These are phyloP conservation scores for Cucumis cinereus DNA, from an alignment of 306 rosid species.

Conservation along the genomic window DNA sequence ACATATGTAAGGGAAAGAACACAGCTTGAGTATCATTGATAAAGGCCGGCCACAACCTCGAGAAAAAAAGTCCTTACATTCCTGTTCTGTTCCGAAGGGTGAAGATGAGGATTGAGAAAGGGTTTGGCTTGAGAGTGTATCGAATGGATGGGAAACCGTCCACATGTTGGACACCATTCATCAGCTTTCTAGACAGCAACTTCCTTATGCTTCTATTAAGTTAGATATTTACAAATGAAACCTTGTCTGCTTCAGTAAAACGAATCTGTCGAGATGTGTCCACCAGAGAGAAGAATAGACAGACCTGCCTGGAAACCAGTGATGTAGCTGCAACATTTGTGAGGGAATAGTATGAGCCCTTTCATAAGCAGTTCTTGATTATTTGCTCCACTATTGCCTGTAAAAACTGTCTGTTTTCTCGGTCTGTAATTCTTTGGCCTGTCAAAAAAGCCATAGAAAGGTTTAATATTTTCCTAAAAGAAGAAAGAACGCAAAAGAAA, in stretches of 20 bases:
- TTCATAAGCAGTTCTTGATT: background rate
- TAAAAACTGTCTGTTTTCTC: background rate
- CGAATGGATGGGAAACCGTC: slow-evolving; percentile 32
- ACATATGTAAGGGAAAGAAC: slow-evolving; percentile 2
- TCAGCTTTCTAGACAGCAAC: slow-evolving; percentile 40
- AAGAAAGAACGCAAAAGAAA: background rate
- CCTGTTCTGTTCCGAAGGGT: slow-evolving; percentile 36
- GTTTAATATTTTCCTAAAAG: background rate
- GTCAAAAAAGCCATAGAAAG: background rate
- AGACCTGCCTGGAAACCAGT: background rate
- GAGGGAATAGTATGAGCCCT: background rate
- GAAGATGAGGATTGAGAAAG: slow-evolving; percentile 35
- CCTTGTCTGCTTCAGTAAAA: slow-evolving; percentile 26
- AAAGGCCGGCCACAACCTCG: slow-evolving; percentile 43
- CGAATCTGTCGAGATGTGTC: background rate
- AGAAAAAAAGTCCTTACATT: slow-evolving; percentile 40
- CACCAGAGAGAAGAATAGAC: background rate
- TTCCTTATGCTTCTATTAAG: slow-evolving; percentile 39
- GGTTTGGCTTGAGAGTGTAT: slow-evolving; percentile 31
- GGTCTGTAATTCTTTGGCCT: background rate
- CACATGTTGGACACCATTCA: slow-evolving; percentile 31
- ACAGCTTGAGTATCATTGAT: slow-evolving; percentile 12
- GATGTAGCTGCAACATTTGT: background rate
- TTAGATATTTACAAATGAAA: slow-evolving; percentile 93
- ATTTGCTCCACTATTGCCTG: background rate